Conservation (phyloP, 495 filamentous ascomycete genomes). For the Penicillium cosmopolitanum region DNA sequence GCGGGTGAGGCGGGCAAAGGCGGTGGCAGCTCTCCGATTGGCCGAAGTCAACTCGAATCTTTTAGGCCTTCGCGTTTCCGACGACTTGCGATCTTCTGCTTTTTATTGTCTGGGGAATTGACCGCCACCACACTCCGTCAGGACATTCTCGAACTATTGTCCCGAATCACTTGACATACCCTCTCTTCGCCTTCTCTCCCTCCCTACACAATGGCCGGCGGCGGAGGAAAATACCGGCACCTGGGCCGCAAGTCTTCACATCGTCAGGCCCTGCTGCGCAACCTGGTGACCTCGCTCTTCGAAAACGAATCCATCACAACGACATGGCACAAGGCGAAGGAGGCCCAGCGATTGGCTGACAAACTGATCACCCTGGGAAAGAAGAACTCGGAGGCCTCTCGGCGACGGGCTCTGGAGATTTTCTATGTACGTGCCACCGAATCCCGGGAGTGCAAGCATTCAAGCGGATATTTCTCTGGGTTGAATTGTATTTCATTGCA, state of each 20-base stretch:
- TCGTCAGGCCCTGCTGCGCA: constrained; percentile 90
- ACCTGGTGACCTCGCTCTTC: constrained; percentile 94
- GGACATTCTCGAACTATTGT: too few relatives aligned
- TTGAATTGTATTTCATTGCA: background rate
- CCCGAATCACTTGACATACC: too few relatives aligned
- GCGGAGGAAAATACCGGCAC: constrained; percentile 81
- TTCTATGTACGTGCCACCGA: constrained; percentile 70
- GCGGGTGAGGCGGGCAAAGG: constrained; percentile 25
- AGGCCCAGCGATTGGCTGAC: constrained; percentile 90
- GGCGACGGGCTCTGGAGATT: constrained; percentile 67
- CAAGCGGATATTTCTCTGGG: background rate
- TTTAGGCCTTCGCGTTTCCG: constrained; percentile 31
- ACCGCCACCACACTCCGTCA: too few relatives aligned
- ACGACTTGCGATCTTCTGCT: constrained; percentile 3
- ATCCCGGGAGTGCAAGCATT: background rate
- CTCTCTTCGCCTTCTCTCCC: background rate
- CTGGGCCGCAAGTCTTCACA: constrained; percentile 82
- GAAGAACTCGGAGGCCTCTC: constrained; percentile 78
- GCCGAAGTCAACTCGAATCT: constrained; percentile 41
- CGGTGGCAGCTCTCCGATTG: constrained; percentile 49
- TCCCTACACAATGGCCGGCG: constrained; percentile 73
- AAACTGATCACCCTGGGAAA: constrained; percentile 93
- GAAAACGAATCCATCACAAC: constrained; percentile 90
- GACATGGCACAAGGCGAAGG: constrained; percentile 95
- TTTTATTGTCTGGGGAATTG: too few relatives aligned